These are phyloP conservation scores for Thalassiosira profunda DNA, from an alignment of 108 stramenopile species.

Conservation along the genomic window DNA sequence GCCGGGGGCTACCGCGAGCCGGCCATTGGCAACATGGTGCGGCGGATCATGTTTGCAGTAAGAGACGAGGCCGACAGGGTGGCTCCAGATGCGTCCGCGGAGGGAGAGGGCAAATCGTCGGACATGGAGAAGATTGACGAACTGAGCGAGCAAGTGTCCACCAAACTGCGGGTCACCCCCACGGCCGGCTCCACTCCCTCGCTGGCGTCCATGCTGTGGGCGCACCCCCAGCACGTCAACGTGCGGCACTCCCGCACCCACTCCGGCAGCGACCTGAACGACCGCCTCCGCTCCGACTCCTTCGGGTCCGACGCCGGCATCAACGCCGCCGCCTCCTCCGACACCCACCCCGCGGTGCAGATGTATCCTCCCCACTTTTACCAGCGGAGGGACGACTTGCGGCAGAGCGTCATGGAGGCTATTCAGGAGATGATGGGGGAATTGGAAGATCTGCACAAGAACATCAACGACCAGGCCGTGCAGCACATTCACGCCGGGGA, in stretches of 20 bases:
- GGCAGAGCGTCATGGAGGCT: conserved; percentile 86
- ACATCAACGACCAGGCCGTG: conserved; percentile 88
- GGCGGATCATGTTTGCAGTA: conserved; percentile 82
- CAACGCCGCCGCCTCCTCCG: background rate
- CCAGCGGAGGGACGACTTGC: conserved; percentile 64
- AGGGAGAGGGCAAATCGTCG: background rate
- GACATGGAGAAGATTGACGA: conserved; percentile 46
- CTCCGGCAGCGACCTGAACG: conserved; percentile 19
- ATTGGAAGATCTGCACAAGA: conserved; percentile 87
- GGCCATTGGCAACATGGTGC: conserved; percentile 85
- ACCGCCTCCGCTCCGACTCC: conserved; percentile 37
- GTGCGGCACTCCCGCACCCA: conserved; percentile 20
- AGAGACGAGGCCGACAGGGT: conserved; percentile 72
- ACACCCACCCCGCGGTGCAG: conserved; percentile 1
- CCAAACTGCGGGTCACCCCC: conserved; percentile 12
- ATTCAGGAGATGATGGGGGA: conserved; percentile 90
- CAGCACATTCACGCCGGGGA: conserved; percentile 97
- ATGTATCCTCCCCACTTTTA: conserved; percentile 64
- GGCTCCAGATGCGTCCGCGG: conserved; percentile 26
- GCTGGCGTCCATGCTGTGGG: conserved; percentile 88
- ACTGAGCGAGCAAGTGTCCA: conserved; percentile 22
- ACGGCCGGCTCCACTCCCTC: conserved; percentile 26
- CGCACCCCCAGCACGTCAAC: conserved; percentile 76
- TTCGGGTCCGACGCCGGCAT: conserved; percentile 31
- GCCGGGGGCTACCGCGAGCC: conserved; percentile 85